These are phyloP conservation scores for Grosmannia huntii DNA, from an alignment of 2,329 filamentous ascomycete species.

Conservation along the genomic window DNA sequence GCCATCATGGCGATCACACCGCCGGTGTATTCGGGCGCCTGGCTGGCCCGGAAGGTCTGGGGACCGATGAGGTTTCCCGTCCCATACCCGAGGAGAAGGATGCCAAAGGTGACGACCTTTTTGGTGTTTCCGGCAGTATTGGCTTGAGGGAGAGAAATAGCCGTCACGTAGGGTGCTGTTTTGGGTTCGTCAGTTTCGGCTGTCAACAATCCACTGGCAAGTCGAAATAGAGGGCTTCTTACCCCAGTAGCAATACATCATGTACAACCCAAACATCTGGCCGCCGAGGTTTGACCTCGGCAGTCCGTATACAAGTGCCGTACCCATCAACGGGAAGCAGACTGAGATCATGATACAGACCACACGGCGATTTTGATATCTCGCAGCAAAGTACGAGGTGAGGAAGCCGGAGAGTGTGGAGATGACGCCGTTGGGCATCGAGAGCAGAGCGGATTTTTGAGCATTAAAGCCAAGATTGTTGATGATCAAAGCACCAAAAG, in stretches of 20 bases:
- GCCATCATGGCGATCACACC: constrained; percentile 43
- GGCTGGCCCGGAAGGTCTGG: constrained; percentile 39
- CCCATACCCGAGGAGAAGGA: constrained; percentile 16
- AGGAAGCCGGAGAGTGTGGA: constrained; percentile 41
- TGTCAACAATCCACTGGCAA: neutral
- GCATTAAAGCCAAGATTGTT: constrained; percentile 39
- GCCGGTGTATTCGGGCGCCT: constrained; percentile 38
- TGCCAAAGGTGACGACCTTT: neutral
- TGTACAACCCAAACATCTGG: constrained; percentile 26
- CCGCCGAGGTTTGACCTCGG: constrained; percentile 17
- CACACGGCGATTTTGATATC: constrained; percentile 28
- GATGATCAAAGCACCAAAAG: constrained; percentile 47
- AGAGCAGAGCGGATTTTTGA: constrained; percentile 21
- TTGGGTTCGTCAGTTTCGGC: neutral
- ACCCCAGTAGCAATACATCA: constrained; percentile 27
- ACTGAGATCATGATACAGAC: constrained; percentile 26
- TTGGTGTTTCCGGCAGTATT: constrained; percentile 11
- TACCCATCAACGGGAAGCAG: constrained; percentile 23
- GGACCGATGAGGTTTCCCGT: constrained; percentile 44
- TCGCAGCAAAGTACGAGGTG: constrained; percentile 25
- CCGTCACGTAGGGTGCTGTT: constrained; percentile 7
- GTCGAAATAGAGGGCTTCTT: neutral
- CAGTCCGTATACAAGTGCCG: constrained; percentile 11
- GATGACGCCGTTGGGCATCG: constrained; percentile 18
- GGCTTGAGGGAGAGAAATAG: constrained; percentile 8